Evolutionary conservation across 1,284 basidiomycete species (phyloP).

Genomic region (Ustilago loliicola): DNA sequence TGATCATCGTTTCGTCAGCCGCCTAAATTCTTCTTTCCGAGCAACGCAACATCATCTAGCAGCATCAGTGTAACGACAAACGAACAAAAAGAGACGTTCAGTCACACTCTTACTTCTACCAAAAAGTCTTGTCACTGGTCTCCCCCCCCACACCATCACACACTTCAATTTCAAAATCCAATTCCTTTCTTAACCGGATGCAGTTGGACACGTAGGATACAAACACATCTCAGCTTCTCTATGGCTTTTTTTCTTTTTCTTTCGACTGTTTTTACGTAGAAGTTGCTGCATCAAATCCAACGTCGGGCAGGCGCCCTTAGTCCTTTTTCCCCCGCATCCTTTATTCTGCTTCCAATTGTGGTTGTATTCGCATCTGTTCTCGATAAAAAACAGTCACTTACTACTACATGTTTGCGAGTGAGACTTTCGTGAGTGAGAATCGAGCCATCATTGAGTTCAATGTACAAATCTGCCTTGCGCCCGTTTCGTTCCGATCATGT

Average conservation of each 20-base stretch:
- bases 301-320: constrained; percentile 60
- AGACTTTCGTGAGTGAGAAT: background rate
- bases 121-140: constrained; percentile 24
- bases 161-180: constrained; percentile 9
- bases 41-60: background rate
- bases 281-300: constrained; percentile 22
- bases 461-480: too few species aligned
- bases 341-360: constrained; percentile 19
- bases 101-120: constrained; percentile 8
- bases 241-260: constrained; percentile 6
- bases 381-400: constrained; percentile 20
- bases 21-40: background rate
- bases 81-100: constrained; percentile 36
- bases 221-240: background rate
- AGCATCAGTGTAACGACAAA: background rate
- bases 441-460: background rate
- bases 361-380: constrained; percentile 46
- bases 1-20: background rate
- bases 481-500: too few species aligned
- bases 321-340: constrained; percentile 29
- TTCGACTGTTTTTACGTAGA: constrained; percentile 22
- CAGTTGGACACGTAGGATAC: constrained; percentile 46
- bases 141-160: too few species aligned
- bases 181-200: constrained; percentile 16
- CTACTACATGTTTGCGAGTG: background rate